phyloP scores from a whole-genome alignment of 1,284 basidiomycete species.

The Ceratobasidium sp. region DNA sequence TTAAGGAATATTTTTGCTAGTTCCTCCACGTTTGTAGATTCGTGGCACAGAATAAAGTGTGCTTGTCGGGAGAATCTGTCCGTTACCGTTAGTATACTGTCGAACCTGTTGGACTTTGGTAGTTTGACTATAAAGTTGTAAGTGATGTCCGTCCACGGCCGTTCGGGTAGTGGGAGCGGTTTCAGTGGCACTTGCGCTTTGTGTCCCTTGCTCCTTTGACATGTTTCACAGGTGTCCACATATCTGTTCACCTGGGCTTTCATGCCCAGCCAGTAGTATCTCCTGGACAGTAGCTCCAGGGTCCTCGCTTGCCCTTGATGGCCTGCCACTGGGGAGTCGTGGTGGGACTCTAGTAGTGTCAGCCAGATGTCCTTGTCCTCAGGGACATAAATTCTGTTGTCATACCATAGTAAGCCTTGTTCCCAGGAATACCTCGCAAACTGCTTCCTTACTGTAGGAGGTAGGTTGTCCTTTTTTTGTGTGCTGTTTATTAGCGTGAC shows the following conservation, averaged over 20 bases:
- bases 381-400: no score
- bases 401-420: no score
- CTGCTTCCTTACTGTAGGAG: no score
- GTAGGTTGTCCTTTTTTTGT: no score
- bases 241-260: conserved; percentile 48
- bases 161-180: no score
- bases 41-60: conserved; percentile 45
- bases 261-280: conserved; percentile 49
- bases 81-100: conserved; percentile 50
- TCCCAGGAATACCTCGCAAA: no score
- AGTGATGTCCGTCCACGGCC: conserved; percentile 46
- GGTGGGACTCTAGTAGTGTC: no score
- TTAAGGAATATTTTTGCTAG: conserved; percentile 2
- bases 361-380: no score
- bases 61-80: conserved; percentile 49
- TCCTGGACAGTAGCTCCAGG: conserved; percentile 20
- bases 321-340: no score
- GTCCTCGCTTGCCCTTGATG: conserved; percentile 56
- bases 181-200: conserved; percentile 44
- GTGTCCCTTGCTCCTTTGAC: conserved; percentile 48
- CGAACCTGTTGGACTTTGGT: conserved; percentile 44
- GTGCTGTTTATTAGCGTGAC: no score
- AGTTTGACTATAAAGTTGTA: conserved; percentile 49
- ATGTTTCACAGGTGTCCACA: conserved; percentile 49
- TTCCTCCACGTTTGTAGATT: neutral